These are phyloP conservation scores for Blepharisma stoltei DNA, from an alignment of 73 alveolate genomes.

Conservation along the genomic window DNA sequence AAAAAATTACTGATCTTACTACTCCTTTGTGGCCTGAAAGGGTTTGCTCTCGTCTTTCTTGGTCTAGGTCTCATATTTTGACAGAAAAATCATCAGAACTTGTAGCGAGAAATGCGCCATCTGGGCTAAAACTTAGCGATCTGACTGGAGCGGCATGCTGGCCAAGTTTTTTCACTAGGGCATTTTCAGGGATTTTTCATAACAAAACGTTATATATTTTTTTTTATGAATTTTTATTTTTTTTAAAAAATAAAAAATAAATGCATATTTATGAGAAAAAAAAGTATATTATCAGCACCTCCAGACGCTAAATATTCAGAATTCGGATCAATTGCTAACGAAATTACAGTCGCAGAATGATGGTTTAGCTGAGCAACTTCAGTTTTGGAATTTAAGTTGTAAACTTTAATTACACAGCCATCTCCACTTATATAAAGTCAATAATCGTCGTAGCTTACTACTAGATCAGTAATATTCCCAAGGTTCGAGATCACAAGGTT, in stretches of 20 bases:
- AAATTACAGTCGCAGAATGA: background rate
- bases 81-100: background rate
- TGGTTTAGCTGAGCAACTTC: background rate
- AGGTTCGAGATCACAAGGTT: background rate
- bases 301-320: constrained; percentile 19
- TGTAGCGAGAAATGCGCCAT: background rate
- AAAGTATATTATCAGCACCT: constrained; percentile 28
- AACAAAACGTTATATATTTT: background rate
- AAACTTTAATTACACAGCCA: constrained; percentile 18
- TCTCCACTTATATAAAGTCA: background rate
- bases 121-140: background rate
- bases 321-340: background rate
- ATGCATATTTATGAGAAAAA: too few species aligned
- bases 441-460: background rate
- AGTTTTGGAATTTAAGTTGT: background rate
- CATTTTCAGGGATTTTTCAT: background rate
- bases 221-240: too few species aligned
- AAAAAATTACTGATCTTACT: background rate
- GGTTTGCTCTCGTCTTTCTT: background rate
- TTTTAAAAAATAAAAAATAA: too few species aligned
- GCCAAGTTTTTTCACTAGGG: background rate
- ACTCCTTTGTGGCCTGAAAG: background rate
- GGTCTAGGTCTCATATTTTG: background rate
- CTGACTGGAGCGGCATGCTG: background rate
- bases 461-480: background rate